Percentiles rank a stretch among this genome's conserved stretches.
phyloP scores from a whole-genome alignment of 2,329 filamentous ascomycete genomes.

The Diplodia seriata region DNA sequence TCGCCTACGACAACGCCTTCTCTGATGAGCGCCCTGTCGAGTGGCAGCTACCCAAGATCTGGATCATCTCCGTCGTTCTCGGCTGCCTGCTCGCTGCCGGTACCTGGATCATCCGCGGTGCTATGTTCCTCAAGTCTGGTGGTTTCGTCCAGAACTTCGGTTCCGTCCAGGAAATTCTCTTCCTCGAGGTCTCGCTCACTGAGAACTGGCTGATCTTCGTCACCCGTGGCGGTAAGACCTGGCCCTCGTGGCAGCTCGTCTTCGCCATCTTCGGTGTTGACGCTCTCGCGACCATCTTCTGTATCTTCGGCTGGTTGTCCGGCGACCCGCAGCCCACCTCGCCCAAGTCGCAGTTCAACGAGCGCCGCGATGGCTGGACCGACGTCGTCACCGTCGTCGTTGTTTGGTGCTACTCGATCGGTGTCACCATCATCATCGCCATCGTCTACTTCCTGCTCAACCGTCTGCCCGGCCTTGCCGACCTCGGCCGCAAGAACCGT shows the following conservation, averaged over 20 bases:
- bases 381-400: slow-evolving; percentile 71
- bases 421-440: slow-evolving; percentile 69
- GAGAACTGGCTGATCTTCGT: slow-evolving; percentile 64
- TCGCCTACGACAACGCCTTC: slow-evolving; percentile 81
- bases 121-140: slow-evolving; percentile 71
- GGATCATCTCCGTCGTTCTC: slow-evolving; percentile 75
- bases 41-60: slow-evolving; percentile 83
- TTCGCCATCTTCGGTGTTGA: slow-evolving; percentile 75
- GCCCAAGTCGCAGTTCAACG: slow-evolving; percentile 50
- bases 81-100: slow-evolving; percentile 71
- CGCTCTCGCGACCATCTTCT: slow-evolving; percentile 74
- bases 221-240: slow-evolving; percentile 69
- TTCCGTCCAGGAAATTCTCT: slow-evolving; percentile 72
- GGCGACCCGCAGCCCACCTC: slow-evolving; percentile 56
- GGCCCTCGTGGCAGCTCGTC: slow-evolving; percentile 77
- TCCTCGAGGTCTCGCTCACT: slow-evolving; percentile 60
- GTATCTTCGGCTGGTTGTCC: slow-evolving; percentile 75
- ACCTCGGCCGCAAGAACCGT: slow-evolving; percentile 69
- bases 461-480: slow-evolving; percentile 64
- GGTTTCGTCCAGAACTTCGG: slow-evolving; percentile 79
- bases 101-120: slow-evolving; percentile 76
- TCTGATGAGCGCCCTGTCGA: slow-evolving; percentile 77
- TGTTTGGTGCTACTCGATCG: slow-evolving; percentile 71
- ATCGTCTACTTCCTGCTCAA: slow-evolving; percentile 70
- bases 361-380: slow-evolving; percentile 59